Conservation (phyloP, 2,329 filamentous ascomycete genomes). For the Dryadomyces quercus-mongolicae region DNA sequence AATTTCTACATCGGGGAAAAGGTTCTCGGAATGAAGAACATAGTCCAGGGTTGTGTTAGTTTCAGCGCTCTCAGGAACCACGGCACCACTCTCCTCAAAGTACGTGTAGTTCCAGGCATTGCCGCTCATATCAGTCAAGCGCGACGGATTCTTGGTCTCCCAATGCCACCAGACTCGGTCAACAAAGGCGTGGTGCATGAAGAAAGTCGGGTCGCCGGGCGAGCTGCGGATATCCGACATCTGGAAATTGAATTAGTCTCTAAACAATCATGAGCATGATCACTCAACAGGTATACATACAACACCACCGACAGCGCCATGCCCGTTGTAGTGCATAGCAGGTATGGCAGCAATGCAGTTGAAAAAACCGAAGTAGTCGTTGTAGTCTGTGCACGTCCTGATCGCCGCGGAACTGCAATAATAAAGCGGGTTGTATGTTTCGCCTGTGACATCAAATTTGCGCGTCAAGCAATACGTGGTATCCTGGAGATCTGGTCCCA, state of each 20-base stretch:
- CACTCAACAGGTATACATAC: background rate
- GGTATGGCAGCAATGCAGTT: background rate
- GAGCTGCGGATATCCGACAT: slow-evolving; percentile 23
- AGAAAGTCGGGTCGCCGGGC: slow-evolving; percentile 22
- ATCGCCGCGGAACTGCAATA: background rate
- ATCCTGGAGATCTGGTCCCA: slow-evolving; percentile 16
- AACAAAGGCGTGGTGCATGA: slow-evolving; percentile 22
- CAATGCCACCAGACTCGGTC: slow-evolving; percentile 22
- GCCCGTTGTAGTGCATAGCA: background rate
- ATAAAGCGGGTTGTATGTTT: background rate
- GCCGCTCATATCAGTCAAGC: slow-evolving; percentile 9
- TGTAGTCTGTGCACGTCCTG: background rate
- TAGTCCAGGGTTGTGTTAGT: slow-evolving; percentile 7
- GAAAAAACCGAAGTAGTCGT: background rate
- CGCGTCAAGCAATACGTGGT: background rate
- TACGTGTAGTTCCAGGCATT: background rate
- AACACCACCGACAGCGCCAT: background rate
- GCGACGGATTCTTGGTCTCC: slow-evolving; percentile 15
- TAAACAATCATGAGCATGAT: background rate
- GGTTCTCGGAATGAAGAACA: slow-evolving; percentile 7
- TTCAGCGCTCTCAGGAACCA: background rate
- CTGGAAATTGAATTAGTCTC: background rate
- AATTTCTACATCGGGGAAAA: slow-evolving; percentile 5
- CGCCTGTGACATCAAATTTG: background rate
- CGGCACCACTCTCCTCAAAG: background rate